These are phyloP conservation scores for Polyporus arcularius DNA, from an alignment of 768 basidiomycete species.

Conservation along the genomic window DNA sequence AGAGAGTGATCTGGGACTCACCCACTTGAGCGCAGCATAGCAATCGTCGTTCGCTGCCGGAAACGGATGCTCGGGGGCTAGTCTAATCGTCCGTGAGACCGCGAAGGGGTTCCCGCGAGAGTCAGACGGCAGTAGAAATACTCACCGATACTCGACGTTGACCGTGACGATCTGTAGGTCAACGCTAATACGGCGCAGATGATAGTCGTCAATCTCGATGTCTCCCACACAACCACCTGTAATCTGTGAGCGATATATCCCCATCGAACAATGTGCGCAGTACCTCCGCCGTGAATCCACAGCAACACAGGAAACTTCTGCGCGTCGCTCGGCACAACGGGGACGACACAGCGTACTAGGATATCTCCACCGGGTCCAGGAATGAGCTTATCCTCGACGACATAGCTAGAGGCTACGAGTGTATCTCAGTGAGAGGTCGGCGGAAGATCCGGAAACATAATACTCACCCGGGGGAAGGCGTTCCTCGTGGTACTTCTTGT, in stretches of 20 bases:
- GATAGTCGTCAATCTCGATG: constrained; percentile 22
- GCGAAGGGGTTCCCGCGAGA: background rate
- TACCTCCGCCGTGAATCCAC: constrained; percentile 19
- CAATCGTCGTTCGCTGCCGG: constrained; percentile 23
- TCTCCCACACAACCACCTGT: constrained; percentile 11
- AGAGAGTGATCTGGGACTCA: background rate
- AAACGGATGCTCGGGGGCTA: constrained; percentile 30
- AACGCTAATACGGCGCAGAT: constrained; percentile 20
- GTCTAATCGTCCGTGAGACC: constrained; percentile 3
- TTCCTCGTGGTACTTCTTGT: too few species aligned
- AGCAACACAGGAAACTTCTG: constrained; percentile 11
- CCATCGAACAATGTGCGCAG: background rate
- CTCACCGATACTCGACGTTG: constrained; percentile 21
- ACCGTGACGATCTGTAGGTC: constrained; percentile 24
- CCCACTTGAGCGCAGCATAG: constrained; percentile 29
- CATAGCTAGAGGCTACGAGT: background rate
- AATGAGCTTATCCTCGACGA: constrained; percentile 2
- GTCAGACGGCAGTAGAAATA: too few species aligned
- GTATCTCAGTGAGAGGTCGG: background rate
- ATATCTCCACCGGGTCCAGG: constrained; percentile 6
- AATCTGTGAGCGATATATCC: too few species aligned
- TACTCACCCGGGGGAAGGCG: too few species aligned
- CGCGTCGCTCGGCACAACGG: background rate
- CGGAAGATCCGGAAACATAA: too few species aligned
- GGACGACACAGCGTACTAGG: constrained; percentile 1